phyloP scores from a whole-genome alignment of 2,329 filamentous ascomycete species.

The Pseudopyrenochaeta lycopersici region DNA sequence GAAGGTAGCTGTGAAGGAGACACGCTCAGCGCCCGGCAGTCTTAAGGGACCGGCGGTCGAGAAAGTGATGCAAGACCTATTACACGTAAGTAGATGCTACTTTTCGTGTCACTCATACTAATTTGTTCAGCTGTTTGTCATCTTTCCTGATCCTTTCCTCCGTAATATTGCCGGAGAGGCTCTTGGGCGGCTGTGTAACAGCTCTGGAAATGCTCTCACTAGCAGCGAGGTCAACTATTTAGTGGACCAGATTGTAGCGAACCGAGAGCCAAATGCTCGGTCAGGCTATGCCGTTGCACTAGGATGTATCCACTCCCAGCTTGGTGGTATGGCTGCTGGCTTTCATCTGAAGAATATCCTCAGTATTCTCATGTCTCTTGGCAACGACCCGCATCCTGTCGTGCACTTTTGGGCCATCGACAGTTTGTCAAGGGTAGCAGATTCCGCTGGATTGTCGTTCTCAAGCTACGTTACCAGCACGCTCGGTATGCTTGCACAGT shows the following conservation, averaged over 20 bases:
- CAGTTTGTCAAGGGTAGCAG: constrained; percentile 83
- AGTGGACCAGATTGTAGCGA: constrained; percentile 92
- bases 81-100: constrained; percentile 72
- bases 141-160: constrained; percentile 85
- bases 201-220: constrained; percentile 87
- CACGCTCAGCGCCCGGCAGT: constrained; percentile 74
- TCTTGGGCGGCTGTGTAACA: constrained; percentile 83
- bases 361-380: constrained; percentile 97
- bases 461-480: constrained; percentile 89
- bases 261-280: constrained; percentile 90
- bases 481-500: constrained; percentile 90
- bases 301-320: constrained; percentile 91
- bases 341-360: constrained; percentile 97
- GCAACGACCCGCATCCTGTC: constrained; percentile 91
- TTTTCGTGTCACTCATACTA: not conserved
- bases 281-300: constrained; percentile 94
- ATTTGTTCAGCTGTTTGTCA: constrained; percentile 69
- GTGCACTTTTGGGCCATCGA: constrained; percentile 98
- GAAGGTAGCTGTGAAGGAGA: constrained; percentile 85
- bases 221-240: constrained; percentile 89
- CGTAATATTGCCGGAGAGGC: constrained; percentile 86
- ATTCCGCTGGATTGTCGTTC: constrained; percentile 92
- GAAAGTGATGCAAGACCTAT: constrained; percentile 71
- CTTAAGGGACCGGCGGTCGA: constrained; percentile 79
- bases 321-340: constrained; percentile 96